These are phyloP conservation scores for Copromyces sp. DNA, from an alignment of 495 filamentous ascomycete species.

Conservation along the genomic window DNA sequence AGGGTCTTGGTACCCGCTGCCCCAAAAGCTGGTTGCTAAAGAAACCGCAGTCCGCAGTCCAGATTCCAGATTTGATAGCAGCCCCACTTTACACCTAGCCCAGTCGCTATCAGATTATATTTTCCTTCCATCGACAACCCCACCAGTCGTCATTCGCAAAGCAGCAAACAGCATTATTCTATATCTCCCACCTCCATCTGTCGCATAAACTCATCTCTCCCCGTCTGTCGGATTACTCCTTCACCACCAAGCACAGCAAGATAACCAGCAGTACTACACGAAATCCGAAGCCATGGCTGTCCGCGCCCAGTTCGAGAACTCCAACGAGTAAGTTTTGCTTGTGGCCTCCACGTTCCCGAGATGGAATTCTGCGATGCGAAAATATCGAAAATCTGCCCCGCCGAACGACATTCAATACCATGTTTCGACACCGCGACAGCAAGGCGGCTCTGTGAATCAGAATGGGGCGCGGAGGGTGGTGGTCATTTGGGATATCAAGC, in stretches of 20 bases:
- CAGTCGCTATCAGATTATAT: background rate
- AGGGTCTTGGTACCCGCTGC: background rate
- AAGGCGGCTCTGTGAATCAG: background rate
- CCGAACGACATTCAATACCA: background rate
- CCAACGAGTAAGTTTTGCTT: conserved; percentile 70
- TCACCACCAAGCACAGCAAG: conserved; percentile 6
- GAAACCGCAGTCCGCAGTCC: background rate
- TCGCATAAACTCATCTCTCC: conserved; percentile 9
- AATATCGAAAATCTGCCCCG: background rate
- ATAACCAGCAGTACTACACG: background rate
- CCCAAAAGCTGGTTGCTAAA: background rate
- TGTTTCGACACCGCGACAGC: background rate
- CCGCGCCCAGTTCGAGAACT: conserved; percentile 91
- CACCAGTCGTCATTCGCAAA: conserved; percentile 5
- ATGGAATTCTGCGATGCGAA: background rate
- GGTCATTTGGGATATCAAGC: background rate
- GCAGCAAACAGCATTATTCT: conserved; percentile 6
- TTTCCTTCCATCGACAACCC: conserved; percentile 2
- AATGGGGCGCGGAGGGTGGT: background rate
- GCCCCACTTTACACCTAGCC: background rate
- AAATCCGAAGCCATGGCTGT: conserved; percentile 53
- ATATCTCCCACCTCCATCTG: background rate
- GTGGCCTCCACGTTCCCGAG: conserved; percentile 7
- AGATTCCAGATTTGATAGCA: background rate
- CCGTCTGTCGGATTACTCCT: background rate